A percentile compares a stretch with the other conserved stretches of the same genome.
Evolutionary conservation across 495 filamentous ascomycete genomes (phyloP).

Genomic region (Penicillium riverlandense): DNA sequence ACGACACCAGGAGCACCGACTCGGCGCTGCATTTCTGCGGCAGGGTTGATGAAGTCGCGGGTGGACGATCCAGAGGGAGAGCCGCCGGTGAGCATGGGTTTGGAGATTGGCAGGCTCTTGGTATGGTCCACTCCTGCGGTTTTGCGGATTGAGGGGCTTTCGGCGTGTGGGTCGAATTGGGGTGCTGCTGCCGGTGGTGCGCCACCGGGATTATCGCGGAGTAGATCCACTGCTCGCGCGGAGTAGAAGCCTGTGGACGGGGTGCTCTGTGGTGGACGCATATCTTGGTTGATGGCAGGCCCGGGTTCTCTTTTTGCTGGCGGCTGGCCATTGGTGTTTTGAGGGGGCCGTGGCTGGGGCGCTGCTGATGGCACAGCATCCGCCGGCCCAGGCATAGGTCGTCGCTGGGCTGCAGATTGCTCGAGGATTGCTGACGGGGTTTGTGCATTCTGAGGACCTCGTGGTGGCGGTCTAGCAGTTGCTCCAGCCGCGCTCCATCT

Average conservation of each 20-base stretch:
- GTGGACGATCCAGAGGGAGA: conserved; percentile 21
- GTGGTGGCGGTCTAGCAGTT: conserved; percentile 8
- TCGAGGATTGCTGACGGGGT: conserved; percentile 10
- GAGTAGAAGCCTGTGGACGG: conserved; percentile 66
- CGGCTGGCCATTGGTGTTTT: conserved; percentile 10
- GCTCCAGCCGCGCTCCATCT: conserved; percentile 21
- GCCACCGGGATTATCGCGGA: conserved; percentile 39
- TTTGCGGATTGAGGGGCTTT: conserved; percentile 82
- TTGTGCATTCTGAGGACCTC: conserved; percentile 15
- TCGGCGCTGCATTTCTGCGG: conserved; percentile 56
- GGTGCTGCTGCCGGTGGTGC: conserved; percentile 44
- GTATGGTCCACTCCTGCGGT: conserved; percentile 84
- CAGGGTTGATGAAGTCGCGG: conserved; percentile 60
- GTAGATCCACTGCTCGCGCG: conserved; percentile 54
- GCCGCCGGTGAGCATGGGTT: conserved; percentile 25
- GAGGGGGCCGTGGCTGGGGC: conserved; percentile 10
- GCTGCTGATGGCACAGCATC: conserved; percentile 16
- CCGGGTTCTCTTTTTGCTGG: conserved; percentile 21
- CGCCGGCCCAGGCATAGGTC: conserved; percentile 10
- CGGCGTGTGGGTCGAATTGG: conserved; percentile 72
- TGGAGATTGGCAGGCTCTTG: conserved; percentile 58
- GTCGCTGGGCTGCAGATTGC: conserved; percentile 11
- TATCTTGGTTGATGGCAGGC: conserved; percentile 17
- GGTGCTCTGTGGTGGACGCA: conserved; percentile 23
- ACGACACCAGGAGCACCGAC: conserved; percentile 61